These are phyloP conservation scores for Fennellomyces sp. DNA, from an alignment of 371 early-diverging fungal species.

Conservation along the genomic window DNA sequence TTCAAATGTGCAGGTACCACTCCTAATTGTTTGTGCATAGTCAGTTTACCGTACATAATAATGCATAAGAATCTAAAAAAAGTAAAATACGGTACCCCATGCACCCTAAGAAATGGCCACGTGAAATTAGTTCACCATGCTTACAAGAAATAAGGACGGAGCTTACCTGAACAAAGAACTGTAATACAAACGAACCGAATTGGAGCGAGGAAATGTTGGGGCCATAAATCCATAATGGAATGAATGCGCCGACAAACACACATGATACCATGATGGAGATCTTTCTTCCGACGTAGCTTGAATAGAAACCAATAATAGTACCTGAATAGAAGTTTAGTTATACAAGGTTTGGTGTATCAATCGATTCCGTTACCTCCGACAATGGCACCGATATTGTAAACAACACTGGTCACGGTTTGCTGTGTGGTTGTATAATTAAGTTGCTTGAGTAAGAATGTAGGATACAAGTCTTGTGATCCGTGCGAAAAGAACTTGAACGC, in stretches of 20 bases:
- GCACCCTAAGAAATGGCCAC: not conserved
- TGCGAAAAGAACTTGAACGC: conserved; percentile 71
- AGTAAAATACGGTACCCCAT: too few relatives aligned
- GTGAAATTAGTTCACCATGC: not conserved
- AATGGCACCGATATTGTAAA: conserved; percentile 72
- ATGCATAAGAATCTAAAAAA: not conserved
- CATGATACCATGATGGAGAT: conserved; percentile 49
- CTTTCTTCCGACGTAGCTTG: conserved; percentile 69
- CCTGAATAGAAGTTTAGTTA: not conserved
- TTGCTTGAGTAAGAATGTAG: conserved; percentile 65
- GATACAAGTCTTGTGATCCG: conserved; percentile 75
- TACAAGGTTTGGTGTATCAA: not conserved
- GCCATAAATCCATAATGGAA: conserved; percentile 72
- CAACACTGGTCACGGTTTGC: conserved; percentile 61
- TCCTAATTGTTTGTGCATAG: conserved; percentile 13
- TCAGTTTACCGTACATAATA: not conserved
- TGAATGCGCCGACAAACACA: conserved; percentile 60
- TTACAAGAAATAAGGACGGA: not conserved
- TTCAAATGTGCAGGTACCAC: conserved; percentile 73
- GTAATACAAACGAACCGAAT: conserved; percentile 64
- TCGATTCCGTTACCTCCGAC: conserved; percentile 34
- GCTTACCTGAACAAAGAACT: conserved; percentile 60
- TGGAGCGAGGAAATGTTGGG: conserved; percentile 45
- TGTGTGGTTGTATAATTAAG: conserved; percentile 54
- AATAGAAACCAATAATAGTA: conserved; percentile 56